A percentile compares a stretch with the other conserved stretches of the same genome.
phyloP scores from a whole-genome alignment of 768 basidiomycete genomes.

The Suillus clintonianus region DNA sequence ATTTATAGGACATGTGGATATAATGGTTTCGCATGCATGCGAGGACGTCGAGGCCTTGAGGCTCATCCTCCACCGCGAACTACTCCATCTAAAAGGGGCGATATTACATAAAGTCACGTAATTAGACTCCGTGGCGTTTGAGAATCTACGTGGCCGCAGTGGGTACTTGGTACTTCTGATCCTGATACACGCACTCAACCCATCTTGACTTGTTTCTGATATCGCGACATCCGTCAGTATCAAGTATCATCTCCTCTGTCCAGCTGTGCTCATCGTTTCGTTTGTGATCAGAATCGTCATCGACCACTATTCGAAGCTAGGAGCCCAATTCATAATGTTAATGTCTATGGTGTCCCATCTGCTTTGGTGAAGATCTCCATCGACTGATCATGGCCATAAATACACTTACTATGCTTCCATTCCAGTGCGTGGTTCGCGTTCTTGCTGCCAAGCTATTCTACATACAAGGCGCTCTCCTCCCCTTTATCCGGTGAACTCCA shows the following conservation, averaged over 20 bases:
- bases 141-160: neutral
- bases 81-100: neutral
- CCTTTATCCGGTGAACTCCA: constrained; percentile 56
- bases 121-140: neutral
- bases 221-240: neutral
- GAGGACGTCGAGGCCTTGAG: neutral
- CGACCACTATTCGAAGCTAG: neutral
- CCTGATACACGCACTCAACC: neutral
- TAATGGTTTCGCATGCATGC: neutral
- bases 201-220: neutral
- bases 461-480: constrained; percentile 65
- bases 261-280: neutral
- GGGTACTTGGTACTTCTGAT: neutral
- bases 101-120: neutral
- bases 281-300: neutral
- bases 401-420: neutral
- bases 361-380: constrained; percentile 40
- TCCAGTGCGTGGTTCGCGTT: constrained; percentile 75
- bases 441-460: constrained; percentile 61
- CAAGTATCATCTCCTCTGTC: neutral
- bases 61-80: neutral
- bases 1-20: neutral
- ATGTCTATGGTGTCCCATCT: constrained; percentile 50
- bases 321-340: constrained; percentile 40
- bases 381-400: neutral